These are phyloP conservation scores for Ceratonia siliqua DNA, from an alignment of 306 rosid species.

Conservation along the genomic window DNA sequence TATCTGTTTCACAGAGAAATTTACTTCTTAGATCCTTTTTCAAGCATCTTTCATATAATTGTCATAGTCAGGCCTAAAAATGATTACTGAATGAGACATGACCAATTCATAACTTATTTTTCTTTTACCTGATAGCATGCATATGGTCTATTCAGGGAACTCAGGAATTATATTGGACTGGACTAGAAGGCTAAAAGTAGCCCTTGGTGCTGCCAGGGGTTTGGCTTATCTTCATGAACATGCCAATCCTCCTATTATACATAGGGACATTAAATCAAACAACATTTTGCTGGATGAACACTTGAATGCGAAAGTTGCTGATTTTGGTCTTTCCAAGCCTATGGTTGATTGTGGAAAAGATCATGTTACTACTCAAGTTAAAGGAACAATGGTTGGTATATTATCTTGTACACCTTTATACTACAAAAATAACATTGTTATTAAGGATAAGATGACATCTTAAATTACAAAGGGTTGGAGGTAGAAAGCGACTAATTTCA, in stretches of 20 bases:
- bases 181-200: conserved; percentile 44
- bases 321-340: conserved; percentile 61
- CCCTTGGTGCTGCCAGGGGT: conserved; percentile 54
- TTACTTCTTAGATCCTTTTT: no score
- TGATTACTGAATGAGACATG: not conserved
- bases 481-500: not conserved
- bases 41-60: not conserved
- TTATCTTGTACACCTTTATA: not conserved
- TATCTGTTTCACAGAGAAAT: not conserved
- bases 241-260: conserved; percentile 58
- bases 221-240: conserved; percentile 54
- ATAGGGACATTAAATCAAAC: conserved; percentile 55
- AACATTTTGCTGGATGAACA: conserved; percentile 49
- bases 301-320: conserved; percentile 51
- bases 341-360: conserved; percentile 34
- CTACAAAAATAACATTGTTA: not conserved
- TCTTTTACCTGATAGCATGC: not conserved
- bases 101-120: not conserved
- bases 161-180: conserved; percentile 50
- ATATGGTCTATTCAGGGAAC: conserved; percentile 40
- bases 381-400: conserved; percentile 53
- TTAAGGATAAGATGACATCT: not conserved
- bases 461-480: not conserved
- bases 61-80: not conserved
- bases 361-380: conserved; percentile 54